These are phyloP conservation scores for Kitagawia praeruptora DNA, from an alignment of 129 eudicot genomes.

Conservation along the genomic window DNA sequence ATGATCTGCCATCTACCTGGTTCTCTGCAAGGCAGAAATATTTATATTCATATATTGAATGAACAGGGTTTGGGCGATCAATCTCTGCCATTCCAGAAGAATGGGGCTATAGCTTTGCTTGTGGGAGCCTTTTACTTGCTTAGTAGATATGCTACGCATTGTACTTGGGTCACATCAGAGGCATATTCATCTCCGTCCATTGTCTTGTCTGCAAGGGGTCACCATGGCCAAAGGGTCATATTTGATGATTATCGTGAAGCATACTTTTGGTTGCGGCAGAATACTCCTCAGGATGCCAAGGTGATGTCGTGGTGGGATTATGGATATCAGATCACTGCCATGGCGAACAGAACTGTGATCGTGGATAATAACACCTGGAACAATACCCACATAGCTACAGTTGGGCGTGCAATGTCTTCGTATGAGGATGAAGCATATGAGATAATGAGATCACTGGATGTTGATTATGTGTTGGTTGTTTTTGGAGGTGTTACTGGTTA, in stretches of 20 bases:
- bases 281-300: conserved; percentile 91
- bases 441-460: conserved; percentile 86
- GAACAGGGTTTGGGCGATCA: conserved; percentile 76
- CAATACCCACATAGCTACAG: conserved; percentile 95
- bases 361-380: conserved; percentile 97
- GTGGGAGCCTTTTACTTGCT: conserved; percentile 81
- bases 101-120: conserved; percentile 76
- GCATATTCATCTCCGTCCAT: conserved; percentile 99
- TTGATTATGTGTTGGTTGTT: conserved; percentile 82
- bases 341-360: conserved; percentile 90
- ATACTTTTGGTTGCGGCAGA: conserved; percentile 84
- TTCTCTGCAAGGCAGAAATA: neutral
- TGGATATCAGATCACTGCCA: conserved; percentile 93
- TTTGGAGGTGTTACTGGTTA: conserved; percentile 98
- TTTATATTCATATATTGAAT: conserved; percentile 12
- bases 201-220: conserved; percentile 90
- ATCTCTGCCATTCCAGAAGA: conserved; percentile 63
- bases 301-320: conserved; percentile 99
- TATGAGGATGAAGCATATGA: conserved; percentile 96
- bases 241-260: conserved; percentile 97
- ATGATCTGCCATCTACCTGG: neutral
- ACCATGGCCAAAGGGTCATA: conserved; percentile 76
- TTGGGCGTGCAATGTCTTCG: conserved; percentile 93
- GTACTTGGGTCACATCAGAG: conserved; percentile 96
- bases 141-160: conserved; percentile 81